Percentiles rank a stretch among this genome's conserved stretches.
These are phyloP conservation scores for Diaporthe humulicola DNA, from an alignment of 2,329 filamentous ascomycete species.

Conservation along the genomic window DNA sequence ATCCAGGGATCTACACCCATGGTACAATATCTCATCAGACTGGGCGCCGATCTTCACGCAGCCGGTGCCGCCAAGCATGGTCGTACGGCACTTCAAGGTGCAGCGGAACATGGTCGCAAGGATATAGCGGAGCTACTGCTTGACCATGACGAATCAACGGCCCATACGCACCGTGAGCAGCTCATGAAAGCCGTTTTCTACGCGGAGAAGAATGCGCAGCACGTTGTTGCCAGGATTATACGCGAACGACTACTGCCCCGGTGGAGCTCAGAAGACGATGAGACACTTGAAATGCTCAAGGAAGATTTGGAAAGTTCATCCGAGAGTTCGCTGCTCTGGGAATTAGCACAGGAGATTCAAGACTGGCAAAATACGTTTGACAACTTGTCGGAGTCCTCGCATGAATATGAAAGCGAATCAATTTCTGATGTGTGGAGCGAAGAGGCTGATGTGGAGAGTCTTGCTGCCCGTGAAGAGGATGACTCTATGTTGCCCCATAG, in stretches of 20 bases:
- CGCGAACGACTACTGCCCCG: fast-evolving
- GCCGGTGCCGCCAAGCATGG: background rate
- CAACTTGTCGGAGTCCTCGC: background rate
- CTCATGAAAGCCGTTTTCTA: background rate
- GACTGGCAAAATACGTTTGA: background rate
- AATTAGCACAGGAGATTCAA: background rate
- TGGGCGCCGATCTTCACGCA: background rate
- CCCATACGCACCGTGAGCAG: background rate
- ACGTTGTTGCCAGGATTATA: background rate
- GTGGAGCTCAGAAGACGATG: background rate
- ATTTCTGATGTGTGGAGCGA: background rate
- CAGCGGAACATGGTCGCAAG: background rate
- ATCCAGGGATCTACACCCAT: background rate
- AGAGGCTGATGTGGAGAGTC: background rate
- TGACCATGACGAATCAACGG: fast-evolving
- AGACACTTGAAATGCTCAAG: background rate
- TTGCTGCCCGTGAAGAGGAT: background rate
- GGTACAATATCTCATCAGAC: background rate
- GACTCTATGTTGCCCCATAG: background rate
- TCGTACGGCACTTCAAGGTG: background rate
- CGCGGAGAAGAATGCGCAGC: background rate
- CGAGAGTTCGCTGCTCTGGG: background rate
- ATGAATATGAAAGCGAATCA: background rate
- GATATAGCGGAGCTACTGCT: background rate
- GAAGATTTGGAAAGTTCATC: background rate